A percentile compares a stretch with the other conserved stretches of the same genome.
Conservation (phyloP, 2,329 filamentous ascomycete genomes). For the Dactylellina haptotyla region DNA sequence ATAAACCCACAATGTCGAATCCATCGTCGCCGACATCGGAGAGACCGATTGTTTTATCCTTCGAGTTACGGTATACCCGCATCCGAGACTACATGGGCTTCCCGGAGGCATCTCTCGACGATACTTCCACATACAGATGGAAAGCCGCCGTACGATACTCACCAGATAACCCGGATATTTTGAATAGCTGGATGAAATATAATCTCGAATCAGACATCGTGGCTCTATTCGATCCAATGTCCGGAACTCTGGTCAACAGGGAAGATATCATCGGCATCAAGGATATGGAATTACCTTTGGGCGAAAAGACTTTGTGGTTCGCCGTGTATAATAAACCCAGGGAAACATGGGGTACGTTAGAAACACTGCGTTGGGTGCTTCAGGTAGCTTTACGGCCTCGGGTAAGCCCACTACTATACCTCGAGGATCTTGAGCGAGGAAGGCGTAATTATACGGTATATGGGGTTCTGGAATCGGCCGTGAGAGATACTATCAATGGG, state of each 20-base stretch:
- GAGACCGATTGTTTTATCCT: conserved; percentile 17
- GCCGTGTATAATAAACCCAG: conserved; percentile 14
- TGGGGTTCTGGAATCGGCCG: conserved; percentile 10
- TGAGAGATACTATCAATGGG: background rate
- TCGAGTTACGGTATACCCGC: conserved; percentile 31
- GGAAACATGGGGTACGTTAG: conserved; percentile 3
- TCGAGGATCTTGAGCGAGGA: conserved; percentile 27
- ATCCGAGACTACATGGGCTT: conserved; percentile 37
- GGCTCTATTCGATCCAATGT: conserved; percentile 16
- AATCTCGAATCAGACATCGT: conserved; percentile 27
- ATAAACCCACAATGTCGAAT: no score
- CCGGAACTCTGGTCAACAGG: conserved; percentile 11
- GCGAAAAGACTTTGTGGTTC: conserved; percentile 19
- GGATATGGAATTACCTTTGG: conserved; percentile 21
- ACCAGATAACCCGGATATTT: conserved; percentile 18
- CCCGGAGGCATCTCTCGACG: conserved; percentile 20
- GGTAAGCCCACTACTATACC: conserved; percentile 15
- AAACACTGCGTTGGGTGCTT: conserved; percentile 7
- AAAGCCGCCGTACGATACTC: conserved; percentile 26
- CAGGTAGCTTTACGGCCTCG: conserved; percentile 4
- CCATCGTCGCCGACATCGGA: background rate
- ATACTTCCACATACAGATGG: conserved; percentile 11
- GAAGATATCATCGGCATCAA: conserved; percentile 19
- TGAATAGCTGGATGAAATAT: conserved; percentile 21
- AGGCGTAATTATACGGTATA: conserved; percentile 21